These are phyloP conservation scores for Coemansia sp. DNA, from an alignment of 192 early-diverging fungal species.

Conservation along the genomic window DNA sequence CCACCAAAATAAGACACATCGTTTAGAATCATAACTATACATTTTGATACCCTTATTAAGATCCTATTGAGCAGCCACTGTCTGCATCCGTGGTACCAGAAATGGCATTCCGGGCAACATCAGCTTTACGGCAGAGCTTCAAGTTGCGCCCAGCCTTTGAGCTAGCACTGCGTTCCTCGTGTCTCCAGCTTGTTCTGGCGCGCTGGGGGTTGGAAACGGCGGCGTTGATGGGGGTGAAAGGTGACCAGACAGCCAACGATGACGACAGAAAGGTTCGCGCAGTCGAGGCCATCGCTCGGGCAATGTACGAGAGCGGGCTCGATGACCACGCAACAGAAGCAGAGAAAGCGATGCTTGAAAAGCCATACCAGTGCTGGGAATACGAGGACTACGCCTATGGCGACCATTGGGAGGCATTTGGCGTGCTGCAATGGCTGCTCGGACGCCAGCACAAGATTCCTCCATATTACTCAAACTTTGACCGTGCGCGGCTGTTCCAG, in stretches of 20 bases:
- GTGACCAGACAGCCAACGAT: constrained; percentile 40
- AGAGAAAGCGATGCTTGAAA: constrained; percentile 55
- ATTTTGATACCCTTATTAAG: too few relatives aligned
- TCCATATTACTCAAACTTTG: constrained; percentile 57
- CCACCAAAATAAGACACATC: too few relatives aligned
- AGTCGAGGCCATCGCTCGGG: constrained; percentile 46
- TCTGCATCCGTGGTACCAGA: too few relatives aligned
- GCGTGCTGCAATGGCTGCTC: constrained; percentile 59
- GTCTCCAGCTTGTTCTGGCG: constrained; percentile 60
- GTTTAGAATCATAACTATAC: too few relatives aligned
- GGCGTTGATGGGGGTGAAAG: constrained; percentile 45
- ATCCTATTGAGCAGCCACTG: too few relatives aligned
- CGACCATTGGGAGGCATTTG: constrained; percentile 58
- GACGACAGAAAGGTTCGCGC: constrained; percentile 42
- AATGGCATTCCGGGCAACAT: constrained; percentile 46
- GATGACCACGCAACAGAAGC: constrained; percentile 36
- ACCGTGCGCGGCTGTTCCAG: constrained; percentile 55
- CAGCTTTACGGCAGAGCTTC: constrained; percentile 23
- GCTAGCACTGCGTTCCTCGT: constrained; percentile 54
- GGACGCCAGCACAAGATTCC: constrained; percentile 55
- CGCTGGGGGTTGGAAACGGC: constrained; percentile 65
- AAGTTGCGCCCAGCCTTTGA: constrained; percentile 44
- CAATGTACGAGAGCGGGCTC: constrained; percentile 50
- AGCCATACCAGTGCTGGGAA: constrained; percentile 51
- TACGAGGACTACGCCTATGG: constrained; percentile 48